phyloP scores from a whole-genome alignment of 2,329 filamentous ascomycete genomes.

The Penicillium sp. region DNA sequence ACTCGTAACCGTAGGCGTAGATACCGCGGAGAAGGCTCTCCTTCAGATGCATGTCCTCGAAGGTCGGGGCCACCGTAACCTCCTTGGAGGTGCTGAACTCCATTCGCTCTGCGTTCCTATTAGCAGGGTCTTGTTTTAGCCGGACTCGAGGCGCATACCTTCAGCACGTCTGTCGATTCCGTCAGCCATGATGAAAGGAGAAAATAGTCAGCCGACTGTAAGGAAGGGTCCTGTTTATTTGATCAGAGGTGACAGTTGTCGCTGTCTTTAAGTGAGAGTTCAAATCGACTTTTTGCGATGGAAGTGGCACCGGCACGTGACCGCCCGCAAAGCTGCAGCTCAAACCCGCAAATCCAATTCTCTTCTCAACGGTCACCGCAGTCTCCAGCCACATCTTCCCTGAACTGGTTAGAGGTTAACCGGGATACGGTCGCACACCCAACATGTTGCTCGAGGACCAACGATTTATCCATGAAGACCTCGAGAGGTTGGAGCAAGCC shows the following conservation, averaged over 20 bases:
- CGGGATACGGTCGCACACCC: constrained; percentile 4
- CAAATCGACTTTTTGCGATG: constrained; percentile 25
- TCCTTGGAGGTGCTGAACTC: constrained; percentile 98
- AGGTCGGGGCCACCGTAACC: constrained; percentile 87
- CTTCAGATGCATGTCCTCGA: constrained; percentile 95
- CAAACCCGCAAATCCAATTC: constrained; percentile 3
- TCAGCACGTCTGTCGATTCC: constrained; percentile 88
- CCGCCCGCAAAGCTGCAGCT: constrained; percentile 21
- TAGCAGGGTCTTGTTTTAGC: constrained; percentile 20
- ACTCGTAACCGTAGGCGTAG: constrained; percentile 98
- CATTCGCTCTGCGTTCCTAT: constrained; percentile 68
- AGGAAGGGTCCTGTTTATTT: constrained; percentile 10
- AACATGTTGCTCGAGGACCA: constrained; percentile 87
- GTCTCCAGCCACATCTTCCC: constrained; percentile 4
- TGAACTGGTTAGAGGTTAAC: background rate
- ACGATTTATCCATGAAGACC: constrained; percentile 89
- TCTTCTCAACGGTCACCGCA: constrained; percentile 6
- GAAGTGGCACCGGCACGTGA: constrained; percentile 22
- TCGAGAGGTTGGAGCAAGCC: constrained; percentile 92
- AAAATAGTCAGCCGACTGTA: constrained; percentile 10
- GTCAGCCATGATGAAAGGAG: constrained; percentile 72
- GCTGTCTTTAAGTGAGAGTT: constrained; percentile 3
- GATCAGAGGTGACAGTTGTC: constrained; percentile 5
- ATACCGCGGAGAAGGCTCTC: constrained; percentile 95
- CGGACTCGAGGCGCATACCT: constrained; percentile 35